Percentiles rank a stretch among this genome's conserved stretches.
Conservation (phyloP, 2,329 filamentous ascomycete species). For the Colletotrichum chlorophyti region DNA sequence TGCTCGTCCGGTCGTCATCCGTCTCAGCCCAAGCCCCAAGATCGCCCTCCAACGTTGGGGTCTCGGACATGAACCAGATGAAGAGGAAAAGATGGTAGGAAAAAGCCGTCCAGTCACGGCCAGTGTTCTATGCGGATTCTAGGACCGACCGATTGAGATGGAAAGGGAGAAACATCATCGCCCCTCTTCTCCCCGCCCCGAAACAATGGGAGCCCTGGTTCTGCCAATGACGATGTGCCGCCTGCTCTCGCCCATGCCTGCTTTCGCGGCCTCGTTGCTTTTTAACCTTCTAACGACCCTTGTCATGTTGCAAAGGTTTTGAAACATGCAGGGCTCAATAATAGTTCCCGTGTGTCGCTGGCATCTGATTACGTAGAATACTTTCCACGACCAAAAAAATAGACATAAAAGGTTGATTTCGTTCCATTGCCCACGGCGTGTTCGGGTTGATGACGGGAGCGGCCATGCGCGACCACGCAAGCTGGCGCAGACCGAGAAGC, state of each 20-base stretch:
- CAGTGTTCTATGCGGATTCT: slow-evolving; percentile 12
- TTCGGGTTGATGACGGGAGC: too few relatives aligned
- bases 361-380: too few relatives aligned
- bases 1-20: slow-evolving; percentile 6
- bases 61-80: slow-evolving; percentile 21
- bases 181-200: slow-evolving; percentile 10
- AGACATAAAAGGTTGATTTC: too few relatives aligned
- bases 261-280: not conserved
- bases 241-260: too few relatives aligned
- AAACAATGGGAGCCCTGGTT: slow-evolving; percentile 19
- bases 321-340: slow-evolving; percentile 24
- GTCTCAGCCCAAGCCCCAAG: slow-evolving; percentile 16
- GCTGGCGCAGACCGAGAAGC: not conserved
- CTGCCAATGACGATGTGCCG: too few relatives aligned
- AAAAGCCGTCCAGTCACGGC: not conserved
- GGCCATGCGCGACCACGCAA: not conserved
- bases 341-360: slow-evolving; percentile 8
- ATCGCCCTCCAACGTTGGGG: not conserved
- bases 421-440: too few relatives aligned
- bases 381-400: slow-evolving; percentile 7
- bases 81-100: not conserved
- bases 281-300: not conserved
- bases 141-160: not conserved
- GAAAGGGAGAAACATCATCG: slow-evolving; percentile 8
- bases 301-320: slow-evolving; percentile 13